Percentiles rank a stretch among this genome's conserved stretches.
Conservation (phyloP, 495 filamentous ascomycete species). For the Pyrenula massariospora region DNA sequence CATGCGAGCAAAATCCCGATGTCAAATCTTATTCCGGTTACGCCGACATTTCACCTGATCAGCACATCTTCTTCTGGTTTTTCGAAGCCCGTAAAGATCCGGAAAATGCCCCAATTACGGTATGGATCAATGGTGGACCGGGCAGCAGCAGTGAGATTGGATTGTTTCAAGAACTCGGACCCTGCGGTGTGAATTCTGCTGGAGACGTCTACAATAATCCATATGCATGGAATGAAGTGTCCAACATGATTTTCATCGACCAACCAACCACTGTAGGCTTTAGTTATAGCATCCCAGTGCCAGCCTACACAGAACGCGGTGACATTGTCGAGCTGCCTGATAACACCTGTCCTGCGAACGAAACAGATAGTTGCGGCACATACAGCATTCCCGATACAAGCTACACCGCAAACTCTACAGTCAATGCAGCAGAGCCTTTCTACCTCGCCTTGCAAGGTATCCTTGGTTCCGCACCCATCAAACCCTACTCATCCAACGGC, state of each 20-base stretch:
- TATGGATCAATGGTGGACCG: conserved; percentile 50
- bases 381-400: conserved; percentile 37
- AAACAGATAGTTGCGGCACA: conserved; percentile 37
- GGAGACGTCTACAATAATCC: conserved; percentile 42
- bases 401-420: conserved; percentile 41
- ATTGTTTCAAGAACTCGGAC: conserved; percentile 47
- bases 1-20: conserved; percentile 41
- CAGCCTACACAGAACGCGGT: conserved; percentile 24
- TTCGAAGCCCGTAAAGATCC: conserved; percentile 46
- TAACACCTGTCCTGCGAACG: conserved; percentile 42
- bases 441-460: conserved; percentile 52
- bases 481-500: conserved; percentile 37
- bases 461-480: conserved; percentile 45
- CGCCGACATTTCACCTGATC: conserved; percentile 35
- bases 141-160: conserved; percentile 51
- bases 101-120: conserved; percentile 33
- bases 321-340: conserved; percentile 26
- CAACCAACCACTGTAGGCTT: conserved; percentile 48
- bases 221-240: conserved; percentile 46
- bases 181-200: conserved; percentile 41
- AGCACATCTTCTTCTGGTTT: conserved; percentile 54
- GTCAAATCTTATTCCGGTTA: conserved; percentile 47
- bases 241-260: conserved; percentile 51
- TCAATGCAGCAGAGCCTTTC: conserved; percentile 42
- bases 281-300: conserved; percentile 44